Evolutionary conservation across 2,329 filamentous ascomycete genomes (phyloP), one percentile per base, ranked within the genome.

Genomic region (Zelopaecilomyces penicillatus): DNA sequence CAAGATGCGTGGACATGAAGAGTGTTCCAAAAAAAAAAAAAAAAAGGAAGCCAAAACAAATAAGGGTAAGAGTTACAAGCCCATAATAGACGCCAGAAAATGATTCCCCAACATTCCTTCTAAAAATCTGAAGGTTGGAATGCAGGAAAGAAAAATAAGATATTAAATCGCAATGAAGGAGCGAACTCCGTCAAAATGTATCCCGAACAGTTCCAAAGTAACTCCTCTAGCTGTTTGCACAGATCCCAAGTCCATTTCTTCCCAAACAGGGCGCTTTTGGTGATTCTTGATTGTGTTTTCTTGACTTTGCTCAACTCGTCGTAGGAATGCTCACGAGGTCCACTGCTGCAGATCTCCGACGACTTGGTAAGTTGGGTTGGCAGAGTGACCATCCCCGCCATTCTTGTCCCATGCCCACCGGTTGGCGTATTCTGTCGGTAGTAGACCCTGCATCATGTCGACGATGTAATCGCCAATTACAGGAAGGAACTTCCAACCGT

Each of bases 401-500:
- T 67, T 59, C 57, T 64, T 62, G 57, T 70, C 59, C 70, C 72
- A 74, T 38, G 65, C 68, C 69, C 69, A 73, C 42, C 69, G 61
- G 43, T 61, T 59, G 28, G 54, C 56, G 46, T 65, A 65, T 33
- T 66, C 61, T 6, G 57, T 49, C n/a, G 60, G 59, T 30, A 73
- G 61, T 43, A 56, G 59, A 44, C 65, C 67, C 42, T 68, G 57
- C 55, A 73, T 57, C 64, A 73, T 67, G 51, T 76, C 68, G 30
- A 68, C 64, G 45, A 79, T 66, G 57, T 83, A 83, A 46, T 75
- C 72, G 4, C 80, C 79, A 50, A 81, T 74, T 27, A 74, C 74
- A 1, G 79, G 79, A 28, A 83, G 63, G 54, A 83, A 82, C 58
- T 83, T 83, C 71, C 75, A 82, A 30, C 74, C 73, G 55, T 83